Evolutionary conservation across 371 early-diverging fungal genomes (phyloP), one percentile per base, ranked within the genome.

Genomic region (Enterocytospora artemiae): DNA sequence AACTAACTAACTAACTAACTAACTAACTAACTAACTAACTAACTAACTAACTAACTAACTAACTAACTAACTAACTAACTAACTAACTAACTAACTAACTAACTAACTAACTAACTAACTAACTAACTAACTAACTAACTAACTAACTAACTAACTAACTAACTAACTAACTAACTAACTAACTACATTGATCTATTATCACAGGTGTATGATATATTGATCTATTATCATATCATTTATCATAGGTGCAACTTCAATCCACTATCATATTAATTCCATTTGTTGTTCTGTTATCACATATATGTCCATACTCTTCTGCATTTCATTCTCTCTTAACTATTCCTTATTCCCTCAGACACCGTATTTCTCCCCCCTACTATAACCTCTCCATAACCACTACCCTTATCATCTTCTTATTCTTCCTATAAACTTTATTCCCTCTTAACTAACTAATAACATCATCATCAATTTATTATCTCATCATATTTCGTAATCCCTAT

Each of bases 51-150:
- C n/a, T n/a, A n/a, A n/a, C n/a, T n/a, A n/a, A n/a, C n/a, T n/a
- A n/a, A n/a, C n/a, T n/a, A n/a, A n/a, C n/a, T n/a, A n/a, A n/a
- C n/a, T n/a, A n/a, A n/a, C n/a, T n/a, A n/a, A n/a, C n/a, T n/a
- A n/a, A n/a, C n/a, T n/a, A n/a, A n/a, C n/a, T n/a, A n/a, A n/a
- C n/a, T n/a, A n/a, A n/a, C n/a, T n/a, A n/a, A n/a, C n/a, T n/a
- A n/a, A n/a, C n/a, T n/a, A n/a, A n/a, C n/a, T n/a, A n/a, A n/a
- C n/a, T n/a, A n/a, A n/a, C n/a, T n/a, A n/a, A n/a, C n/a, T n/a
- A n/a, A n/a, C n/a, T n/a, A n/a, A n/a, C 37, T 37, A 37, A 37
- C 37, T 37, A 37, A 37, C 37, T 37, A 37, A 37, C 37, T 37
- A 37, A 37, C 37, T 37, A 37, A 37, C 37, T 37, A 37, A 37